phyloP scores from a whole-genome alignment of 164 flowering plant genomes.

The Tinospora cordifolia region DNA sequence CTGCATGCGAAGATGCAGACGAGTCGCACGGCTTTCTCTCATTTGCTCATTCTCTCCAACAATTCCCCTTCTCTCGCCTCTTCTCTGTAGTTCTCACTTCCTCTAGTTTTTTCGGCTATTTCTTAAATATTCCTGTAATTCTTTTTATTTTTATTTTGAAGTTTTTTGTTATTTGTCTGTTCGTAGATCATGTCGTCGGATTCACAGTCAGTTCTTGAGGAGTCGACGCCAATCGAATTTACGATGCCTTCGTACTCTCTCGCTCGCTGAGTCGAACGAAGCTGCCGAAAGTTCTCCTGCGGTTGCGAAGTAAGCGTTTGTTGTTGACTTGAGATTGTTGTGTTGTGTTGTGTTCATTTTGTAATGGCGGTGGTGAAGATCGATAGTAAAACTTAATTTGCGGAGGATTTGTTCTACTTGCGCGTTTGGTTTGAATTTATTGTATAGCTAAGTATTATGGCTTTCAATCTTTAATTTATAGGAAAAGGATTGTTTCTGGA shows the following conservation, averaged over 20 bases:
- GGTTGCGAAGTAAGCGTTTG: slow-evolving; percentile 28
- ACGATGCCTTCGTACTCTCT: slow-evolving; percentile 31
- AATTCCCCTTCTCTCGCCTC: slow-evolving; percentile 33
- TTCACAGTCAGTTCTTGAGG: slow-evolving; percentile 9
- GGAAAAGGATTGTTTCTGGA: slow-evolving; percentile 93
- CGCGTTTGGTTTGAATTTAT: too few relatives aligned
- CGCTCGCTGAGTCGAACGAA: slow-evolving; percentile 20
- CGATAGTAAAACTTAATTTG: neutral
- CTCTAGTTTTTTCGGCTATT: neutral
- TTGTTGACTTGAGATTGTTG: neutral
- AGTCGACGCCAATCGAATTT: slow-evolving; percentile 5
- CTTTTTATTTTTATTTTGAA: neutral
- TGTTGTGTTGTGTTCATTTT: neutral
- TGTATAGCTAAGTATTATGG: neutral
- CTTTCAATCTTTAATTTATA: slow-evolving; percentile 21
- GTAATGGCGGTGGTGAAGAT: neutral
- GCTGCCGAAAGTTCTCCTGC: slow-evolving; percentile 22
- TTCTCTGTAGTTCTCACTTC: slow-evolving; percentile 12
- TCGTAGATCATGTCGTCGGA: slow-evolving; percentile 19
- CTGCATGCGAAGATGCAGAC: slow-evolving; percentile 18
- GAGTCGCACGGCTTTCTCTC: slow-evolving; percentile 46
- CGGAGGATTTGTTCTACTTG: neutral
- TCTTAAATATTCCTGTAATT: neutral
- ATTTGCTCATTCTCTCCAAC: slow-evolving; percentile 34
- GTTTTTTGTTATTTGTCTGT: too few relatives aligned